These are phyloP conservation scores for Pycnococcus provasolii DNA, from an alignment of 139 green algal species.

Conservation along the genomic window DNA sequence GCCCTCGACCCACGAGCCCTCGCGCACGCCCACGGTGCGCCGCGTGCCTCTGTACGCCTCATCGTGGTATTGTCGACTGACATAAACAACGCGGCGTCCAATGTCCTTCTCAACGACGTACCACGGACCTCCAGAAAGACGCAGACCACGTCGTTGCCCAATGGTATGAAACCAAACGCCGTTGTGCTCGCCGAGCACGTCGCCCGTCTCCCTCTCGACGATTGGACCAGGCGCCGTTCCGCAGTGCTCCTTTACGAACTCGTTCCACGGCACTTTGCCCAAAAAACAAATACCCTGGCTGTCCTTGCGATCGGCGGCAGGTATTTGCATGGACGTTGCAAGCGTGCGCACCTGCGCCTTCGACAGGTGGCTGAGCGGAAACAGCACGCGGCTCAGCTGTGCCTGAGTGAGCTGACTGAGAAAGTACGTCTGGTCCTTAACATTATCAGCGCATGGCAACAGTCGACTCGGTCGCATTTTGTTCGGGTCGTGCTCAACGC, in stretches of 20 bases:
- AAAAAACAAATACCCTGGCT: slow-evolving; percentile 98
- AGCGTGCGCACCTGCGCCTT: slow-evolving; percentile 58
- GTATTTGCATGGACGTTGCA: slow-evolving; percentile 50
- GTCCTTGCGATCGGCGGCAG: slow-evolving; percentile 77
- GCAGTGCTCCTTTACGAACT: slow-evolving; percentile 77
- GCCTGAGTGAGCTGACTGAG: slow-evolving; percentile 28
- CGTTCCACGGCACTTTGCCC: slow-evolving; percentile 81
- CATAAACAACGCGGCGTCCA: not conserved
- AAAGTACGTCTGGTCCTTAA: slow-evolving; percentile 44
- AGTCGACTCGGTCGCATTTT: not conserved
- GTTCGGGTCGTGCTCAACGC: not conserved
- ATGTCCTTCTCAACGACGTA: slow-evolving; percentile 29
- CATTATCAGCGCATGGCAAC: slow-evolving; percentile 5
- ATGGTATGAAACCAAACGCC: slow-evolving; percentile 97
- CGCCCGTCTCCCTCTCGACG: slow-evolving; percentile 66
- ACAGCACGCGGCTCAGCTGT: slow-evolving; percentile 73
- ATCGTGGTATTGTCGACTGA: not conserved
- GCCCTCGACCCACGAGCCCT: not conserved
- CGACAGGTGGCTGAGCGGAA: slow-evolving; percentile 77
- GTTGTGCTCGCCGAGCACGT: slow-evolving; percentile 51
- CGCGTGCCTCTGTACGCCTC: not conserved
- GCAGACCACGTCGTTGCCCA: slow-evolving; percentile 80
- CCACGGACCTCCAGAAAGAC: slow-evolving; percentile 84
- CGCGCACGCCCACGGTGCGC: not conserved
- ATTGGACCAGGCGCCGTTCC: slow-evolving; percentile 74